Percentiles rank a stretch among this genome's conserved stretches.
Conservation (phyloP, 2,329 filamentous ascomycete species). For the Sporothrix inflata region DNA sequence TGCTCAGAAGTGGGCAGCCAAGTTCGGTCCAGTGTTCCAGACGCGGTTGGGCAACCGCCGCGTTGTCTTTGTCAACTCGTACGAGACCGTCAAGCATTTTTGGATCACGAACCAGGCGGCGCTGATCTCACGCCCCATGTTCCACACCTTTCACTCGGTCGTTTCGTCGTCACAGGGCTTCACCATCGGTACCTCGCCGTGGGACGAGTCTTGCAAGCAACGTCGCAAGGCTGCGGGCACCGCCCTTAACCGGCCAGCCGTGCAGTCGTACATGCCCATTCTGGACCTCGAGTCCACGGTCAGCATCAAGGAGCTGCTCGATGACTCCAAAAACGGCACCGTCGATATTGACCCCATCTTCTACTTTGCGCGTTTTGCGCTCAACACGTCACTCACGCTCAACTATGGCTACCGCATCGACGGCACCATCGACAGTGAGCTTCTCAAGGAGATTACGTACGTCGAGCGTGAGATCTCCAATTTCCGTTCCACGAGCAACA, state of each 20-base stretch:
- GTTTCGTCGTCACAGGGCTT: constrained; percentile 77
- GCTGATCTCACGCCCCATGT: constrained; percentile 74
- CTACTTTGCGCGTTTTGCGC: constrained; percentile 70
- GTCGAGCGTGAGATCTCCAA: constrained; percentile 77
- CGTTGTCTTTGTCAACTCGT: constrained; percentile 78
- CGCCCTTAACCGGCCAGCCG: constrained; percentile 69
- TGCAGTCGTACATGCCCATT: constrained; percentile 80
- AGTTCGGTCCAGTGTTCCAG: constrained; percentile 68
- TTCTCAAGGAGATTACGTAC: constrained; percentile 72
- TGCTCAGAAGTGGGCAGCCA: constrained; percentile 60
- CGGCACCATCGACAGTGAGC: constrained; percentile 61
- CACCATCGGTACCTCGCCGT: constrained; percentile 82
- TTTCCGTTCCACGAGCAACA: constrained; percentile 75
- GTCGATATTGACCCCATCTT: constrained; percentile 70
- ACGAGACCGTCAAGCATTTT: constrained; percentile 71
- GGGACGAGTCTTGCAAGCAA: constrained; percentile 79
- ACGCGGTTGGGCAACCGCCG: constrained; percentile 69
- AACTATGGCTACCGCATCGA: constrained; percentile 79
- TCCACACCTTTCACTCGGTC: constrained; percentile 81
- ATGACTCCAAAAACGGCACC: constrained; percentile 64
- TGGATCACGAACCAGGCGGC: constrained; percentile 81
- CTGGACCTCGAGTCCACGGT: constrained; percentile 75
- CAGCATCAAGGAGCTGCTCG: constrained; percentile 72
- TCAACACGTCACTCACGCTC: constrained; percentile 75
- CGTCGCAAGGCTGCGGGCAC: constrained; percentile 78